Evolutionary conservation across 2,329 filamentous ascomycete genomes (phyloP).

Genomic region (Pseudocercospora fijiensis): DNA sequence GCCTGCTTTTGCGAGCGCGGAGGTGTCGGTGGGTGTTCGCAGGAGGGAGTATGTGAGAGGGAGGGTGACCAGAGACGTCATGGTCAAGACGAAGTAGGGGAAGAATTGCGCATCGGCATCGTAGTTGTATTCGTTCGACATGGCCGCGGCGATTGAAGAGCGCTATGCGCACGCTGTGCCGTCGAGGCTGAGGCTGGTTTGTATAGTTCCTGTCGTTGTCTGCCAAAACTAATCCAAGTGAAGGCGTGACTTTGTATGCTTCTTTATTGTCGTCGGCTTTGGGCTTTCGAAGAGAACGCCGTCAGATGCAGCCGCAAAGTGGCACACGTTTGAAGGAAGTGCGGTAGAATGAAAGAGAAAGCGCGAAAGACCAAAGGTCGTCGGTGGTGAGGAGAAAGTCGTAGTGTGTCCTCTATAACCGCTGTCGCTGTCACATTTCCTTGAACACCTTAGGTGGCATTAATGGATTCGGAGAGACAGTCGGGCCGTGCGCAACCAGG

Average conservation of each 20-base stretch:
- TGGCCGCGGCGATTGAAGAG: constrained; percentile 53
- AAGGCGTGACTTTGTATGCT: neutral
- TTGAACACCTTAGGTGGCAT: neutral
- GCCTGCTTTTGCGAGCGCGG: constrained; percentile 74
- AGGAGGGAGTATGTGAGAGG: constrained; percentile 88
- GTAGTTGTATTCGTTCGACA: constrained; percentile 96
- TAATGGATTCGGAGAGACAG: neutral
- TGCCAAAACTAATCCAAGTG: neutral
- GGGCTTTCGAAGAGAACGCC: neutral
- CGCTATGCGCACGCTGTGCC: constrained; percentile 10
- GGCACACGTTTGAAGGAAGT: neutral
- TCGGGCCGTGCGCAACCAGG: neutral
- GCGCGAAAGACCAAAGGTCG: neutral
- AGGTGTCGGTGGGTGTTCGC: constrained; percentile 66
- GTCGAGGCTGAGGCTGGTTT: neutral
- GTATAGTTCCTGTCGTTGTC: neutral
- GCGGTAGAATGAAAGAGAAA: neutral
- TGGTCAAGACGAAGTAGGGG: constrained; percentile 95
- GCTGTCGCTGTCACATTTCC: neutral
- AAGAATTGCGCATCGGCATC: constrained; percentile 98
- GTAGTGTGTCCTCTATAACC: neutral
- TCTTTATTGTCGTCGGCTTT: neutral
- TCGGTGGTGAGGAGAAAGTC: neutral
- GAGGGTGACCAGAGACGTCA: constrained; percentile 81
- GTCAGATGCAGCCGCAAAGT: neutral